Evolutionary conservation across 768 basidiomycete species (phyloP), one percentile per base, ranked within the genome.

Genomic region (Boletus huronensis): DNA sequence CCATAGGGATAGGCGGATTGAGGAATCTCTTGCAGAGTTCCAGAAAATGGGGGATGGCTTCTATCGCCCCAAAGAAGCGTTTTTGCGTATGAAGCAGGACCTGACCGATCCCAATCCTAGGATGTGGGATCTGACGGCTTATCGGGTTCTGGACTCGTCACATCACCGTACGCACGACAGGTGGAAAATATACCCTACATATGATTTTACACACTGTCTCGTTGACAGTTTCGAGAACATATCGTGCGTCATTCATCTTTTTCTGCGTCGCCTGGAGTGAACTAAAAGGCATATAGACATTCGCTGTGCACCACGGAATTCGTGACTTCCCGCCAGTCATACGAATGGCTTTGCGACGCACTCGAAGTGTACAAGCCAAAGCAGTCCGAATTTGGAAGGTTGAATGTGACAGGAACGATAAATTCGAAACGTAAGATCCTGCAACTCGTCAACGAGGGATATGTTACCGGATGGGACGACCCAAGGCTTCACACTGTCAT

Each of bases 101-200:
- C 74, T 98, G 26, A 78, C 83, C 43, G 90, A 92, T 56, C 88
- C 89, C 13, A 99, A 98, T 71, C 96, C 96, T 11, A 93, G 94
- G 73, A 98, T 99, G 97, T 99, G 97, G 97, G 97, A 99, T 74
- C 73, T 97, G 51, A 90, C 97, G 34, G 96, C 96, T 7, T 99
- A 98, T 69, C 87, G 97, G 26, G 92, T 98, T 16, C 79, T 98
- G 50, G 82, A 89, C 48, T 83, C 92, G 2, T 84, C 90, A 29
- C 97, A 99, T 71, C 96, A 98, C 65, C 84, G 97, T 23, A 98
- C 97, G 1, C 84, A 84, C 10, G 85, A 87, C 69, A 90, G 88
- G 65, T 99, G 97, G 97, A 90, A 82, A 66, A 93, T 99, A 57
- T 99, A 99, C 71, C 96, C 96, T 3, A 98, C 95, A 0, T 99